Evolutionary conservation across 805 yeast genomes (phyloP), one percentile per base, ranked within the genome.

Genomic region (Candida adriatica): DNA sequence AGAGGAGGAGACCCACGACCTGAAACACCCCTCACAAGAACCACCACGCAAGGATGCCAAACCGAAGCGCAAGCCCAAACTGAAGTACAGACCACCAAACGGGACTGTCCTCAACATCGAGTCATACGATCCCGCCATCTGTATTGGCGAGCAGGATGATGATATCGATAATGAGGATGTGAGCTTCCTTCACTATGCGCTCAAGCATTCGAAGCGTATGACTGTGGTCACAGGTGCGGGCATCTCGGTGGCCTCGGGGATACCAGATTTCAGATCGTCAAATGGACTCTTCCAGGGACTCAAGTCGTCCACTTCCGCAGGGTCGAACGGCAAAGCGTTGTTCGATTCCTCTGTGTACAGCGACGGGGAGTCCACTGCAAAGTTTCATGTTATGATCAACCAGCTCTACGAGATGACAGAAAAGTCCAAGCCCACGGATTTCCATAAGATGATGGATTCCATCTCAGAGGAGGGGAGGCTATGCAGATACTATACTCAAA

Each of bases 181-280:
- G 9, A 60, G 66, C 6, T 70, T 75, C 38, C 46, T 78, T 16
- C 66, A 65, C 33, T 69, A 73, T 50, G 73, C 75, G 0, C 49
- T 78, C 16, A 54, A 51, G 20, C 64, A 79, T 43, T 66, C 88
- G 18, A 72, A 67, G 41, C 68, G 70, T 39, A 61, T 79, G 18
- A 66, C 84, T 3, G 71, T 79, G 18, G 67, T 87, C 18, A 73
- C 88, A 1, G 96, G 96, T 8, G 96, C 96, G 13, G 96, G 96
- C 3, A 73, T 84, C 13, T 84, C 95, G 9, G 92, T 88, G 33
- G 80, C 82, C 18, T 85, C 94, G 1, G 96, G 96, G 5, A 87
- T 86, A 24, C 95, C 95, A 4, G 92, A 81, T 47, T 81, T 86
- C 50, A 61, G 96, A 51, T 81, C 94, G 6, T 71, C 85, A 1